Conservation (phyloP, 2,329 filamentous ascomycete genomes). For the Stachybotrys chlorohalonatus region DNA sequence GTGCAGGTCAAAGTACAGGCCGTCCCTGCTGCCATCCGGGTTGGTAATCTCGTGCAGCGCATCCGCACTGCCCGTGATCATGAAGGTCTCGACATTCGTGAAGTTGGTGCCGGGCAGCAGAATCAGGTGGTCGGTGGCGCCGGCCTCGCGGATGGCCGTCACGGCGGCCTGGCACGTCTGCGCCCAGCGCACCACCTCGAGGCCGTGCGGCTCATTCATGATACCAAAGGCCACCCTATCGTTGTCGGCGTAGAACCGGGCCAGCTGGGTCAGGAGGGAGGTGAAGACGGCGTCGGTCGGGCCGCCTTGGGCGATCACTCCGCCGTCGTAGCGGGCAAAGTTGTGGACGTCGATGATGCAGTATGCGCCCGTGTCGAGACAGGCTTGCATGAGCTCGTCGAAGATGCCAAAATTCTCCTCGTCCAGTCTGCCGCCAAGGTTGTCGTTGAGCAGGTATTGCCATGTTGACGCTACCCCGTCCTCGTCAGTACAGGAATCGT, state of each 20-base stretch:
- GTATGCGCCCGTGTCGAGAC: conserved; percentile 43
- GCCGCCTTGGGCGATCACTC: conserved; percentile 57
- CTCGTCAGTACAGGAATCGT: not conserved
- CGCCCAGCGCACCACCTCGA: conserved; percentile 49
- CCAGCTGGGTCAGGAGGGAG: conserved; percentile 48
- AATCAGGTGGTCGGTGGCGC: conserved; percentile 56
- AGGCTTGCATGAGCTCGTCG: conserved; percentile 46
- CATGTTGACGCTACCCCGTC: conserved; percentile 31
- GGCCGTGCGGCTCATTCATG: conserved; percentile 62
- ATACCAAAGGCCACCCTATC: conserved; percentile 49
- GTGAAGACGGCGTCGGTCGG: conserved; percentile 50
- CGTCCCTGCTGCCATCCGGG: conserved; percentile 45
- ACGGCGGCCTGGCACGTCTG: conserved; percentile 53
- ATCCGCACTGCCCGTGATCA: conserved; percentile 39
- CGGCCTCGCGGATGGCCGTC: conserved; percentile 53
- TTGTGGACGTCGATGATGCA: conserved; percentile 54
- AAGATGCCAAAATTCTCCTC: conserved; percentile 38
- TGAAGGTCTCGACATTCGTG: conserved; percentile 38
- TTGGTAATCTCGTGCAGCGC: conserved; percentile 46
- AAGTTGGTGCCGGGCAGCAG: conserved; percentile 51
- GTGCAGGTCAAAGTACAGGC: conserved; percentile 51
- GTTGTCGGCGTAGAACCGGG: conserved; percentile 47
- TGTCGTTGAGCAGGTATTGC: conserved; percentile 49
- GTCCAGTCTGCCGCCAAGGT: conserved; percentile 41
- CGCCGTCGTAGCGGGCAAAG: conserved; percentile 51